Evolutionary conservation across 768 basidiomycete species (phyloP), one percentile per base, ranked within the genome.

Genomic region (Mycena venus): DNA sequence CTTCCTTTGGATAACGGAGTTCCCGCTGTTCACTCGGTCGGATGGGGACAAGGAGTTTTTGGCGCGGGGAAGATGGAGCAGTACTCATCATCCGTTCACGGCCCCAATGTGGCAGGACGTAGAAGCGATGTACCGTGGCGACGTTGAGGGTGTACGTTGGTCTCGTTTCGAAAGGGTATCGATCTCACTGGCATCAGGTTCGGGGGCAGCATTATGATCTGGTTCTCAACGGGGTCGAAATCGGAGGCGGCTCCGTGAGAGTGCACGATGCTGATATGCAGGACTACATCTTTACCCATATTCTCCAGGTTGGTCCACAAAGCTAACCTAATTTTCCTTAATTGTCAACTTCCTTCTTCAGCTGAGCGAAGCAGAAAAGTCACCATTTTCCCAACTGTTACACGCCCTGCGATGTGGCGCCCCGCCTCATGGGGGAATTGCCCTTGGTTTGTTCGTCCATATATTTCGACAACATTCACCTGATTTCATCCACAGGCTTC

Each of bases 161-260:
- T 53, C 42, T 60, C 31, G 17, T 51, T 40, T 42, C 36, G 47
- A 42, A 56, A 60, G 19, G 56, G 47, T 12, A 55, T 40, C 31
- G 23, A 36, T 59, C 58, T 67, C 60, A 49, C 53, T 29, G 32
- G 53, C 73, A 70, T 47, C 80, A 96, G 93, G 93, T 97, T 78
- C 92, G 97, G 65, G 97, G 96, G 21, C 97, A 99, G 81, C 97
- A 99, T 83, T 99, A 98, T 80, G 97, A 99, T 85, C 91, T 99
- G 51, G 96, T 99, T 32, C 82, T 99, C 75, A 96, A 99, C 82
- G 97, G 97, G 8, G 91, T 93, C 70, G 97, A 99, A 86, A 94
- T 99, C 76, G 97, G 96, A 10, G 97, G 97, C 31, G 97, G 97
- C 31, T 96, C 95, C 47, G 97, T 99, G 73, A 92, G 97, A 79